Evolutionary conservation across 306 rosid genomes (phyloP).

Genomic region (Luffa acutangula): DNA sequence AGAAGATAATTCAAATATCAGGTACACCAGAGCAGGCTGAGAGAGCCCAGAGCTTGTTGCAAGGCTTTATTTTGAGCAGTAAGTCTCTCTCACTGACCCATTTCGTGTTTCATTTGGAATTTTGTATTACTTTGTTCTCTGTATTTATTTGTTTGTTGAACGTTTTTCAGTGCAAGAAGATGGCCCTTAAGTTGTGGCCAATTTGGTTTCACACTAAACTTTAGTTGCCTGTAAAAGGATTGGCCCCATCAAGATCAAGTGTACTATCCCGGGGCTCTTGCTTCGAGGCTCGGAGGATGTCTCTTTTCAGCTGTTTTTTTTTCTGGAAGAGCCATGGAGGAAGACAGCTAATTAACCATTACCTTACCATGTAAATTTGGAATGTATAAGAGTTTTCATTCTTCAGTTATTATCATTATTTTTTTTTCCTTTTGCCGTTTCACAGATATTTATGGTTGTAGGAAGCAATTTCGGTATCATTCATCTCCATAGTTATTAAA

Average conservation of each 20-base stretch:
- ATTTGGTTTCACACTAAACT: not conserved
- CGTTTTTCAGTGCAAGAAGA: constrained; percentile 88
- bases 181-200: constrained; percentile 36
- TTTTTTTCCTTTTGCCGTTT: not conserved
- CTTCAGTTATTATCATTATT: not conserved
- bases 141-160: not conserved
- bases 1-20: constrained; percentile 80
- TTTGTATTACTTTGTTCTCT: not conserved
- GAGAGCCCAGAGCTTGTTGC: constrained; percentile 97
- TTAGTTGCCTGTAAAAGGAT: not conserved
- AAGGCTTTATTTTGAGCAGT: constrained; percentile 96
- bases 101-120: not conserved
- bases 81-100: constrained; percentile 21
- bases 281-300: not conserved
- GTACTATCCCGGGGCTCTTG: not conserved
- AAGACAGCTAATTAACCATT: not conserved
- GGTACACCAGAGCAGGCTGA: constrained; percentile 97
- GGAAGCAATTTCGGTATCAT: not conserved
- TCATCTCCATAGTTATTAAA: not conserved
- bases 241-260: not conserved
- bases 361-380: not conserved
- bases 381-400: not conserved
- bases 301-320: not conserved
- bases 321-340: not conserved
- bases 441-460: not conserved